Conservation (phyloP, 768 basidiomycete genomes). For the Kwoniella shandongensis region DNA sequence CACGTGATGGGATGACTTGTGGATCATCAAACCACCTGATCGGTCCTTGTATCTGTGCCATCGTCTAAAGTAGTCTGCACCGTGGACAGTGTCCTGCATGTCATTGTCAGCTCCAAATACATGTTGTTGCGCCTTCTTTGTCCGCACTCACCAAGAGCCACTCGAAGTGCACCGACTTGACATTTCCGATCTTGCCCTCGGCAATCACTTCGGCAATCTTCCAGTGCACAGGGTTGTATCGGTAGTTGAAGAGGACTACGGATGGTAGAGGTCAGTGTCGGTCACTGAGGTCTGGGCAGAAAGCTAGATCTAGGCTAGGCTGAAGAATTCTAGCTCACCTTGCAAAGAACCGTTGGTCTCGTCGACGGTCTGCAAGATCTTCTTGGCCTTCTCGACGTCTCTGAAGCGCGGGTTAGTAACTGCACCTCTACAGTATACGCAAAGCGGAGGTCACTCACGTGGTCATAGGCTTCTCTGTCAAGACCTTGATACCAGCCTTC, state of each 20-base stretch:
- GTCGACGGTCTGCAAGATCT: slow-evolving; percentile 58
- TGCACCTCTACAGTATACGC: no score
- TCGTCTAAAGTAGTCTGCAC: slow-evolving; percentile 61
- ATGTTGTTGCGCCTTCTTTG: not conserved
- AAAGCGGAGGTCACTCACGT: slow-evolving; percentile 46
- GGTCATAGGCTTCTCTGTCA: slow-evolving; percentile 63
- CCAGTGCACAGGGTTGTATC: slow-evolving; percentile 60
- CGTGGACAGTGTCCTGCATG: slow-evolving; percentile 58
- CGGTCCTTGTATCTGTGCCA: slow-evolving; percentile 57
- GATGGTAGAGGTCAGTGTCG: no score
- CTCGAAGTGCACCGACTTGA: slow-evolving; percentile 60
- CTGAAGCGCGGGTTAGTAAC: slow-evolving; percentile 16
- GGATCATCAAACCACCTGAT: slow-evolving; percentile 45
- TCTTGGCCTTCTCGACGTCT: slow-evolving; percentile 58
- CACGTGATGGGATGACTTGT: slow-evolving; percentile 47
- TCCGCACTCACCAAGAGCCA: slow-evolving; percentile 56
- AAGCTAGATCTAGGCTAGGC: not conserved
- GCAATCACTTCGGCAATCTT: slow-evolving; percentile 59
- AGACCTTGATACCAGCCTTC: slow-evolving; percentile 51
- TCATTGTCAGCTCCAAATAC: no score
- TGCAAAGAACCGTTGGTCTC: slow-evolving; percentile 54
- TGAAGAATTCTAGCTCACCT: slow-evolving; percentile 48
- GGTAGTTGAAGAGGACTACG: slow-evolving; percentile 41
- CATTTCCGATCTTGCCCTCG: slow-evolving; percentile 59
- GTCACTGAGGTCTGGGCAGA: no score